Evolutionary conservation across 495 filamentous ascomycete genomes (phyloP).

Genomic region (Clohesyomyces aquaticus): DNA sequence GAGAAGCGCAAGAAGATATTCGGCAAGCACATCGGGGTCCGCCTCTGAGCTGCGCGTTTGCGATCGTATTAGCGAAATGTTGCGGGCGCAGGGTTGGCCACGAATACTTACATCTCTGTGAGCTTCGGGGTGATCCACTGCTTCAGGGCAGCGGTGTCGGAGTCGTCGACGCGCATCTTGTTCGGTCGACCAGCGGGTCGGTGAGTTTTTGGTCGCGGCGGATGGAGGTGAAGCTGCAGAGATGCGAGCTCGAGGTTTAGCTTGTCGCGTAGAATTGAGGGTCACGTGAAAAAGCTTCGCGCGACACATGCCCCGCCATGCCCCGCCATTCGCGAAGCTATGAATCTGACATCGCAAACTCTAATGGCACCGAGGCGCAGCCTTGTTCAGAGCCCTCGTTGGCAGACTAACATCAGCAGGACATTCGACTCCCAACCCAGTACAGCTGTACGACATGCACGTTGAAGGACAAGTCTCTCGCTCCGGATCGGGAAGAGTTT

Average conservation of each 20-base stretch:
- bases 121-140: slow-evolving; percentile 87
- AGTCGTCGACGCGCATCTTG: slow-evolving; percentile 78
- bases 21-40: slow-evolving; percentile 91
- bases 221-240: not conserved
- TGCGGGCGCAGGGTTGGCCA: not conserved
- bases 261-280: too few relatives aligned
- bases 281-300: too few relatives aligned
- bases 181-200: slow-evolving; percentile 1
- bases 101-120: slow-evolving; percentile 77
- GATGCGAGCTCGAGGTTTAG: not conserved
- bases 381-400: too few relatives aligned
- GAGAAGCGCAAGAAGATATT: slow-evolving; percentile 92
- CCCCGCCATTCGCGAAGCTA: too few relatives aligned
- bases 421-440: too few relatives aligned
- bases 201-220: not conserved
- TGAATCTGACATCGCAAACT: too few relatives aligned
- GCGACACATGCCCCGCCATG: too few relatives aligned
- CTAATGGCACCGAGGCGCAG: too few relatives aligned
- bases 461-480: too few relatives aligned
- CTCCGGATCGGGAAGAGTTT: too few relatives aligned
- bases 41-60: slow-evolving; percentile 74
- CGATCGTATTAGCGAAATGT: slow-evolving; percentile 5
- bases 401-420: too few relatives aligned
- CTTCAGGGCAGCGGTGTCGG: slow-evolving; percentile 74
- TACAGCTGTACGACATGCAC: too few relatives aligned